phyloP scores from a whole-genome alignment of 257 asterid genomes.

The Verbascum thapsus region DNA sequence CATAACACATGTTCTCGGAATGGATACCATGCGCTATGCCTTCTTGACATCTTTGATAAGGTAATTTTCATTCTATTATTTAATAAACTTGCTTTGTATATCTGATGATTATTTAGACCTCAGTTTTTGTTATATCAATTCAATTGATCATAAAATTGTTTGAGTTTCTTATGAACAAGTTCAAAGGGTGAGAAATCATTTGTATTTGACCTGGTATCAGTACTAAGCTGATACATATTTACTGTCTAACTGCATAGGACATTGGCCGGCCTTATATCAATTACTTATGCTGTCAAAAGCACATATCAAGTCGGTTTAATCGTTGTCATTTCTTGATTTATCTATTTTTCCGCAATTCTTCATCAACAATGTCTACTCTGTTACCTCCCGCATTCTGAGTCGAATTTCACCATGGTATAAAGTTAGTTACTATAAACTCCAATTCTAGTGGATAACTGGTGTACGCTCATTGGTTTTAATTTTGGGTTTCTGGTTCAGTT shows the following conservation, averaged over 20 bases:
- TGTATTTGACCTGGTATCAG: background rate
- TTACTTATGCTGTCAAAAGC: background rate
- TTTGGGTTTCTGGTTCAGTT: background rate
- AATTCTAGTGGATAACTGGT: conserved; percentile 5
- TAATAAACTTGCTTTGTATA: conserved; percentile 14
- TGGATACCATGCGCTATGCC: conserved; percentile 99
- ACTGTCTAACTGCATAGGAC: background rate
- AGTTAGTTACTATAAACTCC: background rate
- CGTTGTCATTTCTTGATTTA: conserved; percentile 9
- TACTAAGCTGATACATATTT: background rate
- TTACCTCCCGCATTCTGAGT: conserved; percentile 7
- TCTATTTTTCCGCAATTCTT: conserved; percentile 8
- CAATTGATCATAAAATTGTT: conserved; percentile 1
- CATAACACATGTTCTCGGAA: conserved; percentile 89
- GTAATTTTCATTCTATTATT: conserved; percentile 42
- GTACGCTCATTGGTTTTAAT: background rate
- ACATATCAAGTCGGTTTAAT: background rate
- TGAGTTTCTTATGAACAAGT: conserved; percentile 24
- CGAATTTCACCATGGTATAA: background rate
- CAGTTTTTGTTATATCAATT: conserved; percentile 17
- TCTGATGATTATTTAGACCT: no score
- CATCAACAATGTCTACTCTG: background rate
- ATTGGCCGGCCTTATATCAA: conserved; percentile 6
- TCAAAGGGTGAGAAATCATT: conserved; percentile 22
- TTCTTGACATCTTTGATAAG: conserved; percentile 89